Evolutionary conservation across 768 basidiomycete genomes (phyloP).

Genomic region (Phanerodontia chrysosporium): DNA sequence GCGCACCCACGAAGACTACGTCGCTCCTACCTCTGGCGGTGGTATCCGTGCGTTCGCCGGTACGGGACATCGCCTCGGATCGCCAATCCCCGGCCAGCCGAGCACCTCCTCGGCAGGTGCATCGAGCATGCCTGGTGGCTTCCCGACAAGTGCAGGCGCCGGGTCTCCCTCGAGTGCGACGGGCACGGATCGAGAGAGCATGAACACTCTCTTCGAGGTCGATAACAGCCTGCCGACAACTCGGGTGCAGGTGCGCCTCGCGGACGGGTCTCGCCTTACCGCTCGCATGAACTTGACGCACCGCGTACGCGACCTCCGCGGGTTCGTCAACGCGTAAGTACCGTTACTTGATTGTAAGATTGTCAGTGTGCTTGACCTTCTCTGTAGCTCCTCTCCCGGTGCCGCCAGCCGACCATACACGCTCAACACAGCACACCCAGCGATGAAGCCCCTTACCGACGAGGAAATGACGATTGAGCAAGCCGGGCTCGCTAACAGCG

Average conservation of each 20-base stretch:
- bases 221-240: constrained; percentile 81
- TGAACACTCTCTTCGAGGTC: constrained; percentile 68
- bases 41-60: constrained; percentile 55
- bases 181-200: constrained; percentile 20
- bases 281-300: constrained; percentile 88
- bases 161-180: constrained; percentile 1
- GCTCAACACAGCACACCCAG: constrained; percentile 89
- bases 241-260: constrained; percentile 84
- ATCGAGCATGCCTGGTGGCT: constrained; percentile 55
- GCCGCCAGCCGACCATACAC: constrained; percentile 60
- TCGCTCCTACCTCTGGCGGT: constrained; percentile 41
- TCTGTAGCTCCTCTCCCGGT: constrained; percentile 63
- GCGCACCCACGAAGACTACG: constrained; percentile 68
- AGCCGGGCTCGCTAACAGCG: constrained; percentile 74
- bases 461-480: constrained; percentile 60
- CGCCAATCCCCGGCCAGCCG: constrained; percentile 51
- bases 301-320: constrained; percentile 79
- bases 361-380: neutral
- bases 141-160: constrained; percentile 30
- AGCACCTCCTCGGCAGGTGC: constrained; percentile 10
- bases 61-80: constrained; percentile 76
- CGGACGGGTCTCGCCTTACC: constrained; percentile 85
- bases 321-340: constrained; percentile 87
- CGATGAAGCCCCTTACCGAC: constrained; percentile 58
- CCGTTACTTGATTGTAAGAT: neutral